Base-by-base conservation (phyloP, 2,329 filamentous ascomycete species). In the Emmonsiellopsis sp. region DNA sequence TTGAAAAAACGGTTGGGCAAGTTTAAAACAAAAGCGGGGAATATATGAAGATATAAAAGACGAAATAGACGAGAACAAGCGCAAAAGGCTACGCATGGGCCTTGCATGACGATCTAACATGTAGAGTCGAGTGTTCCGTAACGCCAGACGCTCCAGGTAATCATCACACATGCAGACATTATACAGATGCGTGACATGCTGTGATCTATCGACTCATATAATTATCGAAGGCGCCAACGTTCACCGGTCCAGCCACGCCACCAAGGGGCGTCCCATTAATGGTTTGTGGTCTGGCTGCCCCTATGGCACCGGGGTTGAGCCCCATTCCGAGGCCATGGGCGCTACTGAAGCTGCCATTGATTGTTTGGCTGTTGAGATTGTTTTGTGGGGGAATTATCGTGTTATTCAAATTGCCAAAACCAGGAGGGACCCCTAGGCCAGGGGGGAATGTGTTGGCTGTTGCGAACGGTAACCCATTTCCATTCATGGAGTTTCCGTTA, bases 361-460 rank as follows among this genome's bases (percentile, higher is more conserved):
- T 62, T 9, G 68, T 55, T 21, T 58, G 57, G 27, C 60, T 59
- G 52, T 40, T 67, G 65, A 4, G 63, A 60, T 51, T 63, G 65
- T 42, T 60, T 61, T 6, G 63, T 55, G 14, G 63, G 57, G 55
- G 71, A 64, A 53, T 71, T 62, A 49, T 13, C 37, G 53, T 36
- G 33, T 47, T 42, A 59, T 56, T 42, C 59, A 64, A 52, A 65
- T 66, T 54, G 65, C 61, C 57, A 68, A 92, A 74, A 10, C 87
- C 88, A 2, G 88, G 87, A 11, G 90, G 90, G 6, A 82, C 83
- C 1, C 82, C 68, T 7, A 96, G 78, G 2, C 91, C 91, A 0
- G 91, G 91, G 10, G 91, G 91, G 27, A 91, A 91, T 0, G 88
- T 84, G 61, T 77, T 86, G 36, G 83, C 82, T 2, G 82, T 82